These are phyloP conservation scores for Canavalia gladiata DNA, from an alignment of 306 rosid species.

Conservation along the genomic window DNA sequence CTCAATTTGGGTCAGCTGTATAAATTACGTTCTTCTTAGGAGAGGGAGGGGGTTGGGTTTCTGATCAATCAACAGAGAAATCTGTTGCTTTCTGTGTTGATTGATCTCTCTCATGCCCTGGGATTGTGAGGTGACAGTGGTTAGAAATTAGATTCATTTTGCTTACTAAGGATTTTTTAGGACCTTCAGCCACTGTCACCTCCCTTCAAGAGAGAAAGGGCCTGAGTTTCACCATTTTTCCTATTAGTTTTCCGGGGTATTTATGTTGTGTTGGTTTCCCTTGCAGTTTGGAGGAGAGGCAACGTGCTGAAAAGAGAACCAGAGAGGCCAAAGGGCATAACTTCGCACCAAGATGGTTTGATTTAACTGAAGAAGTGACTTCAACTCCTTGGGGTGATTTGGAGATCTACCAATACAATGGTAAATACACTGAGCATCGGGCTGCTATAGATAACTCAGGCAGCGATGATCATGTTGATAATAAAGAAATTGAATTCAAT, in stretches of 20 bases:
- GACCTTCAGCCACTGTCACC: too few species aligned
- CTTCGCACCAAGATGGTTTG: constrained; percentile 71
- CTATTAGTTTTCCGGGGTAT: too few species aligned
- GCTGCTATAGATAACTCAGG: constrained; percentile 63
- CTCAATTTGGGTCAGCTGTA: not conserved
- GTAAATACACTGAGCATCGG: constrained; percentile 71
- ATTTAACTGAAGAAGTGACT: constrained; percentile 68
- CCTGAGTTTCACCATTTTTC: too few species aligned
- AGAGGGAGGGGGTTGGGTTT: not conserved
- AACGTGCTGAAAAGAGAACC: constrained; percentile 74
- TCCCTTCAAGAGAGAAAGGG: too few species aligned
- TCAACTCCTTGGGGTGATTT: constrained; percentile 95
- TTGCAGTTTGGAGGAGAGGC: constrained; percentile 85
- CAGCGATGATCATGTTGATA: constrained; percentile 55
- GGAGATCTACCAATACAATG: constrained; percentile 85
- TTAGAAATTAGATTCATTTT: not conserved
- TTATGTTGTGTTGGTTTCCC: constrained; percentile 1
- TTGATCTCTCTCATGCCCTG: too few species aligned
- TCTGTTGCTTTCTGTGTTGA: not conserved
- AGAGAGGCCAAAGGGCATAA: constrained; percentile 63
- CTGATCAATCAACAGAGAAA: constrained; percentile 11
- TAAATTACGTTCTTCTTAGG: too few species aligned
- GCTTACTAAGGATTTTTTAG: not conserved
- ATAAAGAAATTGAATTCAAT: constrained; percentile 70
- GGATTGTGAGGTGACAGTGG: too few species aligned